phyloP scores from a whole-genome alignment of 805 yeast species.

The Hanseniaspora pseudoguilliermondii region DNA sequence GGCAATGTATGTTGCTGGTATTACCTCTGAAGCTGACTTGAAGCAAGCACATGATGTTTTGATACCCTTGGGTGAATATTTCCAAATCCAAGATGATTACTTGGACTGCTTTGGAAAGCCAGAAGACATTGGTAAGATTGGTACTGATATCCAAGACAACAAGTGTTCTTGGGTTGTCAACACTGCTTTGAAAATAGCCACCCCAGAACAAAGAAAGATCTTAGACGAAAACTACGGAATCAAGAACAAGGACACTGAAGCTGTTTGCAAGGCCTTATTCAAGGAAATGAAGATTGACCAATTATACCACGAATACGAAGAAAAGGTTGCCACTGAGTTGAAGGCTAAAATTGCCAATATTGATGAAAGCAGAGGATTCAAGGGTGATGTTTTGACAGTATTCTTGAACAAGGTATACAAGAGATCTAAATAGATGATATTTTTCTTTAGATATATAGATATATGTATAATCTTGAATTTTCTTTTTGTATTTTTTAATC shows the following conservation, averaged over 20 bases:
- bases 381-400: constrained; percentile 66
- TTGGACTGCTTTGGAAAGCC: constrained; percentile 96
- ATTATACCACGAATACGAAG: constrained; percentile 73
- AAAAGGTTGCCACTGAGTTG: constrained; percentile 52
- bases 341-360: constrained; percentile 49
- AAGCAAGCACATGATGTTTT: constrained; percentile 78
- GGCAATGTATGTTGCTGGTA: constrained; percentile 87
- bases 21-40: constrained; percentile 56
- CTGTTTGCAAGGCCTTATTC: constrained; percentile 59
- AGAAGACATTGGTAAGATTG: constrained; percentile 93
- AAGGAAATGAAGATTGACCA: constrained; percentile 57
- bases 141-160: constrained; percentile 96
- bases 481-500: background rate
- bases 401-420: constrained; percentile 88
- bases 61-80: constrained; percentile 93
- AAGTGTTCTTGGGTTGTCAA: constrained; percentile 97
- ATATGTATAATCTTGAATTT: background rate
- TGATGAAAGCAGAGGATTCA: constrained; percentile 91
- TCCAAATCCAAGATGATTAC: constrained; percentile 97
- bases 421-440: constrained; percentile 55
- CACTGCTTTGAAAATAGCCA: constrained; percentile 70
- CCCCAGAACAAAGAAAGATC: constrained; percentile 66
- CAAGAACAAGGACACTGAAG: constrained; percentile 59
- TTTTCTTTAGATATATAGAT: background rate
- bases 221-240: constrained; percentile 85